Conservation (phyloP, 2,329 filamentous ascomycete genomes). For the Alternaria sp. region DNA sequence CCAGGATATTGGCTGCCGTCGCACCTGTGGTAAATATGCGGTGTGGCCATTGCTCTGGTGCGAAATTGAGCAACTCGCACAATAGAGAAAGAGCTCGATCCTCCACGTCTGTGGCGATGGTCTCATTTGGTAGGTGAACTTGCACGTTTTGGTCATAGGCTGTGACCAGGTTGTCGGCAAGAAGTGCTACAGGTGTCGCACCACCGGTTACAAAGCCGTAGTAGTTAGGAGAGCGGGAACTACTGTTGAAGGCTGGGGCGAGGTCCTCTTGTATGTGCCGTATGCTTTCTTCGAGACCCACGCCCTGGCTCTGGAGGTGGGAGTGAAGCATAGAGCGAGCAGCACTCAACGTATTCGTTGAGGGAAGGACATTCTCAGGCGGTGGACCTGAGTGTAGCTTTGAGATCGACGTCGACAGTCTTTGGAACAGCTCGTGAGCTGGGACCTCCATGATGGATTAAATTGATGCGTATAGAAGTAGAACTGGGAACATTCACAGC, state of each 20-base stretch:
- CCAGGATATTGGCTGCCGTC: slow-evolving; percentile 69
- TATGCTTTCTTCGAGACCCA: slow-evolving; percentile 52
- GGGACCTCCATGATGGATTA: slow-evolving; percentile 15
- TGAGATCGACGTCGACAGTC: slow-evolving; percentile 33
- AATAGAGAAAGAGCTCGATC: slow-evolving; percentile 73
- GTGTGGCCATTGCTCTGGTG: slow-evolving; percentile 67
- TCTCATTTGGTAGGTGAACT: slow-evolving; percentile 80
- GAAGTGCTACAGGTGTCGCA: slow-evolving; percentile 75
- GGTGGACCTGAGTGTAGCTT: slow-evolving; percentile 25
- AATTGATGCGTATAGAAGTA: background rate
- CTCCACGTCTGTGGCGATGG: slow-evolving; percentile 77
- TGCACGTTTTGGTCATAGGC: slow-evolving; percentile 82
- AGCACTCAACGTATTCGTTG: slow-evolving; percentile 29
- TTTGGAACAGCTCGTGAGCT: slow-evolving; percentile 17
- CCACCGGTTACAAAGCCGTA: slow-evolving; percentile 91
- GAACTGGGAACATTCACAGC: background rate
- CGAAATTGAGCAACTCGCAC: slow-evolving; percentile 68
- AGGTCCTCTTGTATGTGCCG: slow-evolving; percentile 56
- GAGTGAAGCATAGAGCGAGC: slow-evolving; percentile 46
- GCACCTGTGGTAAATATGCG: slow-evolving; percentile 80
- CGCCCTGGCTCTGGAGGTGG: slow-evolving; percentile 48
- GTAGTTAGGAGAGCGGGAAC: slow-evolving; percentile 61
- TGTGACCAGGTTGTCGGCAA: slow-evolving; percentile 84
- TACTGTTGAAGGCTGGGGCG: slow-evolving; percentile 67
- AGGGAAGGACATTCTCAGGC: slow-evolving; percentile 45